A percentile compares a stretch with the other conserved stretches of the same genome.
phyloP scores from a whole-genome alignment of 2,329 filamentous ascomycete species.

The Pseudocercospora crystallina region DNA sequence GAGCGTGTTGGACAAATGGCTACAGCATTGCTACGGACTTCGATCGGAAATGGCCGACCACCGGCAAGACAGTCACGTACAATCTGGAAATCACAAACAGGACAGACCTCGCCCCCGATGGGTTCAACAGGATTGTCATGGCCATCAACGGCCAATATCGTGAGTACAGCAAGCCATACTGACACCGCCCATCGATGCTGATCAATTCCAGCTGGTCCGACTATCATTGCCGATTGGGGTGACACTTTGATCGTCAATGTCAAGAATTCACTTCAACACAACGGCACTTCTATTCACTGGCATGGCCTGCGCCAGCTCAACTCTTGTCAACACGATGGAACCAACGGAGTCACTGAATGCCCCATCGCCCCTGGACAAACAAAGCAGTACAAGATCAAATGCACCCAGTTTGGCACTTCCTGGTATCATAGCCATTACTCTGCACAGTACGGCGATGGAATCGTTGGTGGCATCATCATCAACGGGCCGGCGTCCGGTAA shows the following conservation, averaged over 20 bases:
- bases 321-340: slow-evolving; percentile 55
- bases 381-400: slow-evolving; percentile 58
- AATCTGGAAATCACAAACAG: slow-evolving; percentile 34
- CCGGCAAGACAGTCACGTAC: slow-evolving; percentile 40
- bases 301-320: slow-evolving; percentile 61
- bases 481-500: slow-evolving; percentile 45
- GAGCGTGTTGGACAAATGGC: slow-evolving; percentile 45
- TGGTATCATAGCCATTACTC: slow-evolving; percentile 51
- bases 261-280: slow-evolving; percentile 52
- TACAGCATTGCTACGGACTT: slow-evolving; percentile 48
- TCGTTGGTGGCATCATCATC: slow-evolving; percentile 42
- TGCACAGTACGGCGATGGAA: slow-evolving; percentile 45
- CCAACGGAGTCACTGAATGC: slow-evolving; percentile 49
- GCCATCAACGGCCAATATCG: slow-evolving; percentile 64
- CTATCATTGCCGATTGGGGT: slow-evolving; percentile 52
- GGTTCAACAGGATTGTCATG: slow-evolving; percentile 31
- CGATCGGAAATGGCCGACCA: slow-evolving; percentile 44
- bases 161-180: not conserved
- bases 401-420: slow-evolving; percentile 47
- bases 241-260: slow-evolving; percentile 48
- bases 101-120: slow-evolving; percentile 41
- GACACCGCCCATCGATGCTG: not conserved
- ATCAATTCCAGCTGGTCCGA: slow-evolving; percentile 53
- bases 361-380: slow-evolving; percentile 52
- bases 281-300: slow-evolving; percentile 63